Base-by-base conservation (phyloP, 805 yeast species). In the Wickerhamiella kazuoi region DNA sequence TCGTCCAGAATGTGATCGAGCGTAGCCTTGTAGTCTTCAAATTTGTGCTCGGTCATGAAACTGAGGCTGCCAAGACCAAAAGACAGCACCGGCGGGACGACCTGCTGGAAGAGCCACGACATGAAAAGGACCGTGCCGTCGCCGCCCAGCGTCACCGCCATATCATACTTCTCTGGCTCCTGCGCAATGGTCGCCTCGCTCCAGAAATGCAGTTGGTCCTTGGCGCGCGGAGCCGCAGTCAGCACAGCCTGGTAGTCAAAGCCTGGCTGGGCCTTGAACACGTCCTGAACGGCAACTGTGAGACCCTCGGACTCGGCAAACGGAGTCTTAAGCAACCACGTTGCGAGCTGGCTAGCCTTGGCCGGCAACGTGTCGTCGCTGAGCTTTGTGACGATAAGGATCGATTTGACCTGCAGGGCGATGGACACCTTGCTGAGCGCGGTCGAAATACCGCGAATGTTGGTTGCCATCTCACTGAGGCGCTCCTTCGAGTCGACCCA, bases 51-150 rank as follows among this genome's bases (percentile, higher is more conserved):
- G 3, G 97, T 86, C 48, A 90, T 64, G 55, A 90, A 90, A 3
- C 98, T 98, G 19, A 90, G 63, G 0, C 94, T 80, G 0, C 98
- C 98, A 48, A 90, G 63, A 0, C 93, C 72, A 57, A 84, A 87
- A 16, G 93, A 73, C 47, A 90, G 65, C 2, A 87, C 81, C 0
- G 98, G 98, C 1, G 98, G 98, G 2, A 86, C 95, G 36, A 71
- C 69, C 41, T 69, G 63, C 59, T 80, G 93, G 58, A 90, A 90
- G 31, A 84, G 63, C 41, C 90, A 77, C 2, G 94, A 83, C 0
- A 87, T 87, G 51, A 79, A 79, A 8, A 87, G 62, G 36, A 87
- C 94, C 0, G 98, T 90, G 7, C 98, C 97, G 54, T 90, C 98
- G 15, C 98, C 98, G 19, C 98, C 98, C 7, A 90, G 64, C 0